Evolutionary conservation across 1,284 basidiomycete genomes (phyloP), one percentile per base, ranked within the genome.

Genomic region (Singerocomus rubriflavus): DNA sequence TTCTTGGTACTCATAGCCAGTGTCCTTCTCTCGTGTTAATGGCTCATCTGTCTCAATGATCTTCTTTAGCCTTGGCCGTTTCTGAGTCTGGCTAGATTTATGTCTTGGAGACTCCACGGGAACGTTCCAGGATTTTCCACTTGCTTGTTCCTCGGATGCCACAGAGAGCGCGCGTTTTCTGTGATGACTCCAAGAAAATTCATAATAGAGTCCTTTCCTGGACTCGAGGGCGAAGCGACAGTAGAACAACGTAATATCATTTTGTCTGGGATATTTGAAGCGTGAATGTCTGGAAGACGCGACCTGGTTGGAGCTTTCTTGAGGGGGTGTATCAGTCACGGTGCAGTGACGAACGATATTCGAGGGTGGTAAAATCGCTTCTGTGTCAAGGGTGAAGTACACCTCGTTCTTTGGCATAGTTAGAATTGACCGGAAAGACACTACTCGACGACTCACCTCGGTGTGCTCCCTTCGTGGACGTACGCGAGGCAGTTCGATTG

Each of bases 221-320:
- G 78, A 71, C 58, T 88, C 73, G 16, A 84, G 73, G 4, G 85
- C 85, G 17, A 75, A 70, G n/a, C 71, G 70, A 57, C 86, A 89
- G 57, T 79, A 81, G 52, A 75, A 78, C 3, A 58, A 58, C 10
- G 30, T n/a, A 11, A 26, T 11, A 17, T 57, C 44, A 33, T 47
- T 51, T 16, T 56, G 40, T 16, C 44, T 50, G 11, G 21, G 54
- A 16, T 56, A 50, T 17, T 50, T 40, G 51, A 43, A 9, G 57
- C 48, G 37, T 45, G 29, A 35, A 27, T 21, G 49, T 48, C 26
- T 54, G 53, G 47, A 59, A 26, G 51, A 39, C 21, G 16, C 9
- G 27, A 13, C 58, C 26, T 35, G 56, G 26, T 56, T 47, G 47
- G 35, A 31, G 35, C 46, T 38, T 21, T 55, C 48, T n/a, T 37